These are phyloP conservation scores for Trichophyton benhamiae DNA, from an alignment of 2,329 filamentous ascomycete genomes.

Conservation along the genomic window DNA sequence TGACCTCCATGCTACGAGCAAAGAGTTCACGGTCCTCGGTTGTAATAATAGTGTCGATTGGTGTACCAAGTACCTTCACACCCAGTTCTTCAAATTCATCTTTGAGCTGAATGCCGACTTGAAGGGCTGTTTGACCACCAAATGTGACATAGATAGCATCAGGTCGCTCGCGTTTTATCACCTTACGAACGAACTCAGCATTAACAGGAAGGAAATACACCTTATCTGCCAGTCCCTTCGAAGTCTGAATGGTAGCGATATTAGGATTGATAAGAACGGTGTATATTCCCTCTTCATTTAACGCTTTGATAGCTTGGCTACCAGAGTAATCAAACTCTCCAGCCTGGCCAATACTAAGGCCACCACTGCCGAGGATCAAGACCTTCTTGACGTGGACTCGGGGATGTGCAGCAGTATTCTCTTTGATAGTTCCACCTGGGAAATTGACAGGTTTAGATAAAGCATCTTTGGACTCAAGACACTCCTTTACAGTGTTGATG, in stretches of 20 bases:
- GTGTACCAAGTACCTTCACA: constrained; percentile 88
- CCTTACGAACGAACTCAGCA: constrained; percentile 92
- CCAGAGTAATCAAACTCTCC: constrained; percentile 99
- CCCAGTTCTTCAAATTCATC: constrained; percentile 90
- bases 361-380: constrained; percentile 83
- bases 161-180: constrained; percentile 85
- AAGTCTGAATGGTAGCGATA: constrained; percentile 97
- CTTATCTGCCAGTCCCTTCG: constrained; percentile 93
- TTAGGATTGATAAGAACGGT: constrained; percentile 98
- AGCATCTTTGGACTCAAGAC: constrained; percentile 52
- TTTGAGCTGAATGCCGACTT: constrained; percentile 92
- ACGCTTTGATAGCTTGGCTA: constrained; percentile 92
- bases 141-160: constrained; percentile 98
- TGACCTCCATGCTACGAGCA: constrained; percentile 94
- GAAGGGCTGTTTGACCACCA: constrained; percentile 91
- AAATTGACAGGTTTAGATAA: constrained; percentile 68
- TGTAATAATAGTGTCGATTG: constrained; percentile 95
- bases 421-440: constrained; percentile 68
- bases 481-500: constrained; percentile 67
- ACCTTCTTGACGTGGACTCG: constrained; percentile 85
- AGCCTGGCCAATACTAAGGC: constrained; percentile 92
- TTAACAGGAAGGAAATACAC: constrained; percentile 98
- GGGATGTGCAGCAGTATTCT: constrained; percentile 65
- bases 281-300: constrained; percentile 97
- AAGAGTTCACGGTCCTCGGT: constrained; percentile 97